Percentiles rank a stretch among this genome's conserved stretches.
Conservation (phyloP, 495 filamentous ascomycete species). For the Lasiosphaeria miniovina region DNA sequence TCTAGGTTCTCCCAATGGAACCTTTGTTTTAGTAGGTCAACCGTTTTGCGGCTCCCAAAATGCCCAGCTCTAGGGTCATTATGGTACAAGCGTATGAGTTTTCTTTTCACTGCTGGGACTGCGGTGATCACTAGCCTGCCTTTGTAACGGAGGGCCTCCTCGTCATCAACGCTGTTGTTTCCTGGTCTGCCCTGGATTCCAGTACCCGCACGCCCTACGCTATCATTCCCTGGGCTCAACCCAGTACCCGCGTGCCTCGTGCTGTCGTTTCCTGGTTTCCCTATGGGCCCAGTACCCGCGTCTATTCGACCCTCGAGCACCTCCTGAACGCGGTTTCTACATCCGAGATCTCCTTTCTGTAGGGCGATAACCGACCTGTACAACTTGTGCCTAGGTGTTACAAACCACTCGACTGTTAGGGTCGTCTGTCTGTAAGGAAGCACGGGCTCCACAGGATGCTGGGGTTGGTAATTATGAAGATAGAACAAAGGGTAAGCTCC, state of each 20-base stretch:
- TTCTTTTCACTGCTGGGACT: too few relatives aligned
- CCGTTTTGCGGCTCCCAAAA: too few relatives aligned
- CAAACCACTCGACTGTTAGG: too few relatives aligned
- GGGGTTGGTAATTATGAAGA: too few relatives aligned
- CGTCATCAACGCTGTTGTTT: neutral
- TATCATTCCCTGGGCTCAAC: neutral
- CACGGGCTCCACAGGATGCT: too few relatives aligned
- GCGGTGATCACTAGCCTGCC: neutral
- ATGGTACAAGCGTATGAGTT: too few relatives aligned
- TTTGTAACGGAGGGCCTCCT: neutral
- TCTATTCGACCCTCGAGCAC: neutral
- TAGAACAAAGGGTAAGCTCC: too few relatives aligned
- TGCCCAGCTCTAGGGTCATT: too few relatives aligned
- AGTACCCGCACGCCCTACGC: neutral
- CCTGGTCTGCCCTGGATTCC: neutral
- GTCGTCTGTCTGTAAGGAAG: too few relatives aligned
- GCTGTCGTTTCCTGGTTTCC: neutral
- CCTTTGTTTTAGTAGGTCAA: neutral
- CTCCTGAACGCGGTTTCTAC: neutral
- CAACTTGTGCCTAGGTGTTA: too few relatives aligned
- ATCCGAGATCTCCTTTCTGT: conserved; percentile 2
- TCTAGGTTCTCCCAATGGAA: neutral
- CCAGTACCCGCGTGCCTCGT: neutral
- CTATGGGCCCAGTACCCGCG: neutral
- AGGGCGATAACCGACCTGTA: conserved; percentile 2